Conservation (phyloP, 192 early-diverging fungal species). For the Helicostylum pulchrum region DNA sequence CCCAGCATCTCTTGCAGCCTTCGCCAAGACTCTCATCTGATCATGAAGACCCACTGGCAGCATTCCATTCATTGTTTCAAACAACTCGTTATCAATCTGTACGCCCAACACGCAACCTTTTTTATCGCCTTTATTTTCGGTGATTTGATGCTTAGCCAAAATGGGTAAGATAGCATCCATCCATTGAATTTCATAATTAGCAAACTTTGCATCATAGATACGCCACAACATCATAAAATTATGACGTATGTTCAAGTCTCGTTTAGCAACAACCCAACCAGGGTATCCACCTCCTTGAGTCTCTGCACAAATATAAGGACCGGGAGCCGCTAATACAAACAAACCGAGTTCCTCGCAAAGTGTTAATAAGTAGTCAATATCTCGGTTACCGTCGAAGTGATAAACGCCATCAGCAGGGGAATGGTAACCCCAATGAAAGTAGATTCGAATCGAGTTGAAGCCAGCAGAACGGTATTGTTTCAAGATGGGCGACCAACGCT, state of each 20-base stretch:
- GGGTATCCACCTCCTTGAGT: conserved; percentile 76
- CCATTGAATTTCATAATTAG: conserved; percentile 72
- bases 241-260: conserved; percentile 70
- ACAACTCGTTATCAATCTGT: conserved; percentile 83
- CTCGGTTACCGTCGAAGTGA: conserved; percentile 67
- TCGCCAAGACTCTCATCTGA: conserved; percentile 75
- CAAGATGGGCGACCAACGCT: conserved; percentile 66
- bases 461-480: conserved; percentile 70
- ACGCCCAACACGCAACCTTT: conserved; percentile 73
- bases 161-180: conserved; percentile 71
- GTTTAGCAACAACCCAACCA: conserved; percentile 73
- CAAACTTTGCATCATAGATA: conserved; percentile 65
- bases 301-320: conserved; percentile 80
- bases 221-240: conserved; percentile 63
- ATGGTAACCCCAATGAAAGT: conserved; percentile 89
- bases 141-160: conserved; percentile 75
- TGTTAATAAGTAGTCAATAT: conserved; percentile 66
- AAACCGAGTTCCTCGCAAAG: conserved; percentile 74
- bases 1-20: conserved; percentile 69
- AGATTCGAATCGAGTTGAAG: conserved; percentile 79
- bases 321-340: conserved; percentile 79
- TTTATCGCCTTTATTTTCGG: conserved; percentile 43
- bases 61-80: conserved; percentile 52
- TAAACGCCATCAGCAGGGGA: conserved; percentile 73
- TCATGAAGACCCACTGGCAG: conserved; percentile 77